Evolutionary conservation across 1,139 yeast genomes (phyloP).

Genomic region (Hansenula anomala): DNA sequence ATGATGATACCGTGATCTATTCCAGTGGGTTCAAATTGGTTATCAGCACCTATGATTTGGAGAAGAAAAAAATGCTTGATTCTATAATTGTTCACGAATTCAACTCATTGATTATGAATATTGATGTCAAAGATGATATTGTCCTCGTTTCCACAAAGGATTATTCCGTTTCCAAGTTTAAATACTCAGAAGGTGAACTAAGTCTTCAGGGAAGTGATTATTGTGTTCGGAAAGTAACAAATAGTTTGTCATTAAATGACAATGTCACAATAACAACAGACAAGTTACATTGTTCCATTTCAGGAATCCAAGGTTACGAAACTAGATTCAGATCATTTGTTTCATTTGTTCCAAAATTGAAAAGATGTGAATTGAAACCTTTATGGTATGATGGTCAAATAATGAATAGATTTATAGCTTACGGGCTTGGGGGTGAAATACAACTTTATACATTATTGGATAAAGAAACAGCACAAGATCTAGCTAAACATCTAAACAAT

Average conservation of each 20-base stretch:
- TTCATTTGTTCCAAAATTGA: conserved; percentile 41
- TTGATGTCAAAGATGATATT: conserved; percentile 26
- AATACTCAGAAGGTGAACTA: conserved; percentile 13
- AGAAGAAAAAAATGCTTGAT: conserved; percentile 33
- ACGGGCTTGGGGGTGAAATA: conserved; percentile 50
- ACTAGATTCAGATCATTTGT: conserved; percentile 22
- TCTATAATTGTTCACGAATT: conserved; percentile 24
- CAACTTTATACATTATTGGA: conserved; percentile 23
- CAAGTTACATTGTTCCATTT: conserved; percentile 36
- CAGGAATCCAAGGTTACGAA: conserved; percentile 15
- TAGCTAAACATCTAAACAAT: conserved; percentile 15
- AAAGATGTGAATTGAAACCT: conserved; percentile 27
- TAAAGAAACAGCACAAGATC: conserved; percentile 4
- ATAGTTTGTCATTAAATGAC: conserved; percentile 29
- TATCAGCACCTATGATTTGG: conserved; percentile 35
- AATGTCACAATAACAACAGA: conserved; percentile 34
- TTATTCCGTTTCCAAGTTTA: conserved; percentile 31
- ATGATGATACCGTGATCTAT: conserved; percentile 15
- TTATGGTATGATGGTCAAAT: conserved; percentile 29
- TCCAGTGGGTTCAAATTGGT: conserved; percentile 25
- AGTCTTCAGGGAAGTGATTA: conserved; percentile 31
- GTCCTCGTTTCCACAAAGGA: conserved; percentile 39
- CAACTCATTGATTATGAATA: conserved; percentile 34
- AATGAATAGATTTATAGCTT: conserved; percentile 28
- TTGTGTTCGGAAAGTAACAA: conserved; percentile 34